Evolutionary conservation across 805 yeast species (phyloP), one percentile per base, ranked within the genome.

Genomic region (Maudiozyma serrabonitensis): DNA sequence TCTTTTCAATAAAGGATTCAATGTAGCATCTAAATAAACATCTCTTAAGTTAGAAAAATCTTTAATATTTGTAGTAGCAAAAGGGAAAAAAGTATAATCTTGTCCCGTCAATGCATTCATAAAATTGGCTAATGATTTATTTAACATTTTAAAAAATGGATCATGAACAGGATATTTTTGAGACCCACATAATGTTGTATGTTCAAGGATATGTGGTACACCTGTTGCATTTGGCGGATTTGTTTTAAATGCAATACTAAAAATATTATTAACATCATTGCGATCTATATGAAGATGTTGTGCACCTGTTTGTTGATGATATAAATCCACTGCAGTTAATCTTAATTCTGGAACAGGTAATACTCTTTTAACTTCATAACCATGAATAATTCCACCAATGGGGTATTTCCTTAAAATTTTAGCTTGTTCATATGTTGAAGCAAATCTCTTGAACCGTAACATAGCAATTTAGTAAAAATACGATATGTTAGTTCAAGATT

Each of bases 71-170:
- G 98, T 91, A 2, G 99, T 93, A 28, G 98, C 86, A 72, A 93
- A 93, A 4, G 99, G 99, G 60, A 86, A 93, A 66, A 81, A 90
- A 0, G 99, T 93, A 62, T 89, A 90, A 67, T 93, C 98, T 58
- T 86, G 90, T 21, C 95, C 99, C 0, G 99, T 93, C 96, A 93
- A 87, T 8, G 99, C 99, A 64, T 93, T 93, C 99, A 93, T 93
- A 68, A 89, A 93, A 64, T 88, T 93, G 34, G 96, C 82, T 59
- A 93, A 70, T n/a, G 97, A 88, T 54, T 97, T 71, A 65, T 89
- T 91, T 51, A 91, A 73, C 99, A 93, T 93, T 65, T 91, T 91
- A 77, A 93, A 93, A 67, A 93, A 93, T 1, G 99, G 99, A 68
- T 93, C 99, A 56, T 97, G 74, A 1, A 93, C 96, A 2, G 97